Evolutionary conservation across 2,329 filamentous ascomycete genomes (phyloP), one percentile per base, ranked within the genome.

Genomic region (Xylariales sp.): DNA sequence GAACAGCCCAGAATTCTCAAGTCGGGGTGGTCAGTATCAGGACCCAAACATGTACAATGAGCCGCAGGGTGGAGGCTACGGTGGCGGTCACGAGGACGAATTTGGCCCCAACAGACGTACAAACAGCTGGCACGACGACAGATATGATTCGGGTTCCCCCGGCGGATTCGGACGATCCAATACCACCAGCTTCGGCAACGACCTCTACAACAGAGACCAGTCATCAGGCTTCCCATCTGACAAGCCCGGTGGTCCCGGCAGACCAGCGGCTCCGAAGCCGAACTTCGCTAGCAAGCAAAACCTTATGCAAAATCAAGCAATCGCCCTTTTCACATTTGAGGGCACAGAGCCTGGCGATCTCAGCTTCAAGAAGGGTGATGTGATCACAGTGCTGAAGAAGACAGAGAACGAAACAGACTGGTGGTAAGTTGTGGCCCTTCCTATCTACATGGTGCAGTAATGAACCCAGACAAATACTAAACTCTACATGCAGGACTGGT

Each of bases 311-410:
- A 89, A 96, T 50, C 88, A 97, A 63, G 93, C 89, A 0, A 73
- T 96, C 15, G 93, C 93, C 3, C 72, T 96, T 45, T 97, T 86
- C 63, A 95, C 87, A 3, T 98, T 98, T 57, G 91, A 97, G 46
- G 83, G 89, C 0, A 91, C 95, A 54, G 90, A 96, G 61, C 81
- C 88, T 1, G 91, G 91, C 5, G 91, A 98, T 59, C 61, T 97
- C 40, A 88, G 84, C 0, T 98, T 98, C 66, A 95, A 95, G 69
- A 98, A 98, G 72, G 93, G 93, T 15, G 93, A 98, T 20, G 64
- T 97, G 40, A 96, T 98, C 48, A 96, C 89, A 1, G 89, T 98
- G 41, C 61, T 95, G 40, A 96, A 98, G 70, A 85, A 86, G 63
- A 97, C 91, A 5, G 88, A 97, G 5, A 96, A 85, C 51, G 85